phyloP scores from a whole-genome alignment of 345 rosid species.

The Tarenaya hassleriana region DNA sequence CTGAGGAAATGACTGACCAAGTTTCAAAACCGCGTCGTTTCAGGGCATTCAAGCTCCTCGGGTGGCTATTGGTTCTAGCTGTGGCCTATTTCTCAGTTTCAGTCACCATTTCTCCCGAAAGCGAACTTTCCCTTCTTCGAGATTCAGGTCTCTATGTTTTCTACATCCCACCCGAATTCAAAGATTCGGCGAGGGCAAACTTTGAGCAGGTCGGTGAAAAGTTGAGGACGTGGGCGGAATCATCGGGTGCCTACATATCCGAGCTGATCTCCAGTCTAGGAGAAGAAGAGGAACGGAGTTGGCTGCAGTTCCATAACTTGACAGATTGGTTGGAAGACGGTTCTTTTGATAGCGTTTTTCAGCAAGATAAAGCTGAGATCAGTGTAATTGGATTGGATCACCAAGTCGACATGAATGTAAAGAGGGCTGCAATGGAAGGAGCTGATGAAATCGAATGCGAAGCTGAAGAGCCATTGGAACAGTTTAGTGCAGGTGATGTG shows the following conservation, averaged over 20 bases:
- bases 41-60: conserved; percentile 33
- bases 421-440: conserved; percentile 13
- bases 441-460: conserved; percentile 6
- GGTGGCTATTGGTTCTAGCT: conserved; percentile 36
- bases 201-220: conserved; percentile 23
- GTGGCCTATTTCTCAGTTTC: conserved; percentile 32
- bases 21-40: conserved; percentile 33
- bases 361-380: conserved; percentile 19
- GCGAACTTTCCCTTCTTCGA: not conserved
- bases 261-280: conserved; percentile 23
- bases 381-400: conserved; percentile 19
- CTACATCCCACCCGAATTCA: conserved; percentile 7
- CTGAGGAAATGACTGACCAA: conserved; percentile 23
- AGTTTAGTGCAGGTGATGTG: conserved; percentile 8
- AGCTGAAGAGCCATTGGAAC: conserved; percentile 7
- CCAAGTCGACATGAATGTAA: conserved; percentile 6
- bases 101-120: not conserved
- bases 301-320: conserved; percentile 21
- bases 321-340: conserved; percentile 13
- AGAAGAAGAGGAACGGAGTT: conserved; percentile 14
- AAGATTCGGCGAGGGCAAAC: conserved; percentile 13
- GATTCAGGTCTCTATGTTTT: conserved; percentile 8
- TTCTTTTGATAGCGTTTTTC: conserved; percentile 21
- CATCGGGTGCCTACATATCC: conserved; percentile 21
- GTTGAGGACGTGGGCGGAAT: conserved; percentile 23